A percentile compares a stretch with the other conserved stretches of the same genome.
Conservation (phyloP, 805 yeast genomes). For the Metschnikowia vanudenii region DNA sequence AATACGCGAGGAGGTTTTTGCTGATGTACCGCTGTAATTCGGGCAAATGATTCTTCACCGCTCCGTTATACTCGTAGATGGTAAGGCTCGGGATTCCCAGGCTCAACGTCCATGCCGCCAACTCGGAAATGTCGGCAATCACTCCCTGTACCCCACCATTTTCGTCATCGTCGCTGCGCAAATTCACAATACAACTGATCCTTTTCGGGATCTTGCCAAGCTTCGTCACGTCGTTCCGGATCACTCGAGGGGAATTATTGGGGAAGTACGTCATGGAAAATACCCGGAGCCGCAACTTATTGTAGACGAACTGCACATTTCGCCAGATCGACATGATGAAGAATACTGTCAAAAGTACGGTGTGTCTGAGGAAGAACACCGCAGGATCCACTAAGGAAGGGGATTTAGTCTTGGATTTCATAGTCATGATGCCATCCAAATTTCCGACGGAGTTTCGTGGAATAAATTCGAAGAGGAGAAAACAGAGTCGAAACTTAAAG, state of each 20-base stretch:
- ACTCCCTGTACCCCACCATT: constrained; percentile 88
- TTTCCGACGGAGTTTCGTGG: too few relatives aligned
- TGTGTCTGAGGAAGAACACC: constrained; percentile 12
- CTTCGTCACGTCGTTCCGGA: constrained; percentile 75
- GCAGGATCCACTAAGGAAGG: constrained; percentile 1
- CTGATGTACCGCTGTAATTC: constrained; percentile 56
- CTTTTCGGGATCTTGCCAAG: constrained; percentile 75
- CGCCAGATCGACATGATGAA: constrained; percentile 56
- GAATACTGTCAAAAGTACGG: constrained; percentile 47
- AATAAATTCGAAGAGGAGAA: too few relatives aligned
- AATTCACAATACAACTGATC: constrained; percentile 70
- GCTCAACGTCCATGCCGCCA: constrained; percentile 84
- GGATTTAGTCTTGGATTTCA: background rate
- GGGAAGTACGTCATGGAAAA: constrained; percentile 60
- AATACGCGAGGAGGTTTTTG: constrained; percentile 64
- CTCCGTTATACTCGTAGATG: constrained; percentile 78
- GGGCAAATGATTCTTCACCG: constrained; percentile 39
- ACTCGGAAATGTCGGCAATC: constrained; percentile 70
- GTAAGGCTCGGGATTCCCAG: constrained; percentile 75
- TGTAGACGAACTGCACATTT: constrained; percentile 49
- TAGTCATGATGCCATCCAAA: too few relatives aligned
- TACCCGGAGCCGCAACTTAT: constrained; percentile 54
- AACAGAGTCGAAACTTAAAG: too few relatives aligned
- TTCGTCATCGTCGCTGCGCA: constrained; percentile 74
- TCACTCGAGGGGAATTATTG: constrained; percentile 76